Conservation (phyloP, 805 yeast species). For the Metschnikowia noctiluminum region DNA sequence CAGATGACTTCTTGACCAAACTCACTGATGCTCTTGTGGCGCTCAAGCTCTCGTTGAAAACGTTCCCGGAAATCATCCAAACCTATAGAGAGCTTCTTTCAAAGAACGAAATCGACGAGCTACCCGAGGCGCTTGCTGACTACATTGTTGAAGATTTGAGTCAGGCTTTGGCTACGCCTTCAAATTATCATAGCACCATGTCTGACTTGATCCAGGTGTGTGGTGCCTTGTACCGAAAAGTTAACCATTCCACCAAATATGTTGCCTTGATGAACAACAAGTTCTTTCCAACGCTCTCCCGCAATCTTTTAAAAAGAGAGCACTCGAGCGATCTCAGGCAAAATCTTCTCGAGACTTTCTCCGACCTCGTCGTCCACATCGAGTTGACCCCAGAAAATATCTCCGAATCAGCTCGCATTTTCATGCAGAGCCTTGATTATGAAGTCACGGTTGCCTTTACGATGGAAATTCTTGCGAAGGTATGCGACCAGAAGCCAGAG, state of each 20-base stretch:
- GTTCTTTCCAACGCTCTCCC: slow-evolving; percentile 19
- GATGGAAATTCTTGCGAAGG: slow-evolving; percentile 23
- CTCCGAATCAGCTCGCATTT: slow-evolving; percentile 12
- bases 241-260: not conserved
- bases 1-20: slow-evolving; percentile 17
- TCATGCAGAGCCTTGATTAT: slow-evolving; percentile 22
- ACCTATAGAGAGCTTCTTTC: slow-evolving; percentile 26
- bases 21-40: slow-evolving; percentile 18
- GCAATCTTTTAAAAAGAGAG: slow-evolving; percentile 16
- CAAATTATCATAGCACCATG: slow-evolving; percentile 26
- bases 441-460: slow-evolving; percentile 28
- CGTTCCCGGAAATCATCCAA: slow-evolving; percentile 25
- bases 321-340: slow-evolving; percentile 31
- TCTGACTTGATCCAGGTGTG: slow-evolving; percentile 27
- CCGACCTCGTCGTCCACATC: slow-evolving; percentile 19
- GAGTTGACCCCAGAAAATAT: slow-evolving; percentile 10
- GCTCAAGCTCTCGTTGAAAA: slow-evolving; percentile 21
- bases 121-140: slow-evolving; percentile 20
- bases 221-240: slow-evolving; percentile 17
- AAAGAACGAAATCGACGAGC: slow-evolving; percentile 10
- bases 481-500: slow-evolving; percentile 16
- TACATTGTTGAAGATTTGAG: slow-evolving; percentile 25
- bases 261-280: slow-evolving; percentile 8
- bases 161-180: slow-evolving; percentile 21
- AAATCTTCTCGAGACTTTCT: slow-evolving; percentile 23